Percentiles rank a stretch among this genome's conserved stretches.
These are phyloP conservation scores for Saccharomycopsis selenospora DNA, from an alignment of 805 yeast genomes.

Conservation along the genomic window DNA sequence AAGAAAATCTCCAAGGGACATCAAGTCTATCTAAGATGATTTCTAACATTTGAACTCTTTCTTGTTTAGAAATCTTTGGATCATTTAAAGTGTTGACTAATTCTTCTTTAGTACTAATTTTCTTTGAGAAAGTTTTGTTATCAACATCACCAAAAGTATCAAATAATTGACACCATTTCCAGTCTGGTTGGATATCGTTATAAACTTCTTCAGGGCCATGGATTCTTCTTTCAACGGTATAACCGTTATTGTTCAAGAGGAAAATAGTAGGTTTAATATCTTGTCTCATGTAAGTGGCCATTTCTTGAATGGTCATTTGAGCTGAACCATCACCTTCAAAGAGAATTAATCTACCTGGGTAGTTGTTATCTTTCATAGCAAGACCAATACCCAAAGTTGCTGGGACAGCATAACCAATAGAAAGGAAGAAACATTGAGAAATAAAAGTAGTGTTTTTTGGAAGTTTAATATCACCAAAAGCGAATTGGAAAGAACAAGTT, in stretches of 20 bases:
- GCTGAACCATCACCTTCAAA: slow-evolving; percentile 93
- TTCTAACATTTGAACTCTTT: slow-evolving; percentile 47
- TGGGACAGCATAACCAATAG: slow-evolving; percentile 87
- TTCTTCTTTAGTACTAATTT: slow-evolving; percentile 35
- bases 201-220: slow-evolving; percentile 70
- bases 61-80: slow-evolving; percentile 29
- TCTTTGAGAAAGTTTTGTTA: slow-evolving; percentile 27
- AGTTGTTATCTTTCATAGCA: slow-evolving; percentile 50
- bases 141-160: slow-evolving; percentile 54
- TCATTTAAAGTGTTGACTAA: slow-evolving; percentile 32
- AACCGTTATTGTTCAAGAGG: slow-evolving; percentile 78
- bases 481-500: slow-evolving; percentile 80
- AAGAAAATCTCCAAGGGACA: slow-evolving; percentile 54
- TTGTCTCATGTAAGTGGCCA: slow-evolving; percentile 54
- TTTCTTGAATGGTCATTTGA: slow-evolving; percentile 88
- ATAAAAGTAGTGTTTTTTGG: slow-evolving; percentile 45
- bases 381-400: slow-evolving; percentile 76
- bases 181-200: slow-evolving; percentile 72
- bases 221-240: slow-evolving; percentile 83
- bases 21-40: slow-evolving; percentile 52
- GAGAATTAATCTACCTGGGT: slow-evolving; percentile 51
- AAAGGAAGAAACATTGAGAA: slow-evolving; percentile 71
- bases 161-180: slow-evolving; percentile 75
- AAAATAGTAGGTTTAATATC: slow-evolving; percentile 61
- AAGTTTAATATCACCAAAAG: slow-evolving; percentile 57